Evolutionary conservation across 352 stramenopile species (phyloP), one percentile per base, ranked within the genome.

Genomic region (Pythium chondricola): DNA sequence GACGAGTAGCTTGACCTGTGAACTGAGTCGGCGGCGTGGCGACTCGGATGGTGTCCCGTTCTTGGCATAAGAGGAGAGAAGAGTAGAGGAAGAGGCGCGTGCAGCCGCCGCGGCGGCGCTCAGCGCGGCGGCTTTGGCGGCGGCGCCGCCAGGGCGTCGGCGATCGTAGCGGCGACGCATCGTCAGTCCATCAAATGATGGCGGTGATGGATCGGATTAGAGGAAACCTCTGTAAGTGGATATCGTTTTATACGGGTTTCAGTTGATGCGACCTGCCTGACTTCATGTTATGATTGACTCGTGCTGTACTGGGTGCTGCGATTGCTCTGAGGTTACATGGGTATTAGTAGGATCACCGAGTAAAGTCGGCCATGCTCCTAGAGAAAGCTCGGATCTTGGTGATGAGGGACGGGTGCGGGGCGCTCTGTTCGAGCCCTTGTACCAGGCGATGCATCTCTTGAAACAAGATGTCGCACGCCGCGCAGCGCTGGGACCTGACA

Each of bases 1-100:
- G 42, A 91, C 79, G 49, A 87, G 78, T 26, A 93, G 59, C 48
- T 93, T 91, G 51, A 89, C 52, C 46, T 56, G 46, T 6, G 39
- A 38, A 22, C 25, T 60, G 35, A 66, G 45, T 2, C 58, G 58
- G 27, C 47, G 51, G 3, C 22, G 29, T 17, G 56, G 48, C 17
- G 55, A 41, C n/a, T n/a, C n/a, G n/a, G n/a, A n/a, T n/a, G n/a
- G n/a, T n/a, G n/a, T n/a, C n/a, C n/a, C n/a, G n/a, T n/a, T n/a
- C n/a, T n/a, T n/a, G n/a, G n/a, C n/a, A n/a, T n/a, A n/a, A n/a
- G n/a, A n/a, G n/a, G n/a, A n/a, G n/a, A n/a, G n/a, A n/a, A n/a
- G 3, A 44, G 46, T 37, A 32, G 29, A 6, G 31, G 35, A 14
- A 4, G 17, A 31, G 13, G n/a, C n/a, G n/a, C n/a, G n/a, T n/a